Evolutionary conservation across 2,329 filamentous ascomycete genomes (phyloP).

Genomic region (Arthroderma sp.): DNA sequence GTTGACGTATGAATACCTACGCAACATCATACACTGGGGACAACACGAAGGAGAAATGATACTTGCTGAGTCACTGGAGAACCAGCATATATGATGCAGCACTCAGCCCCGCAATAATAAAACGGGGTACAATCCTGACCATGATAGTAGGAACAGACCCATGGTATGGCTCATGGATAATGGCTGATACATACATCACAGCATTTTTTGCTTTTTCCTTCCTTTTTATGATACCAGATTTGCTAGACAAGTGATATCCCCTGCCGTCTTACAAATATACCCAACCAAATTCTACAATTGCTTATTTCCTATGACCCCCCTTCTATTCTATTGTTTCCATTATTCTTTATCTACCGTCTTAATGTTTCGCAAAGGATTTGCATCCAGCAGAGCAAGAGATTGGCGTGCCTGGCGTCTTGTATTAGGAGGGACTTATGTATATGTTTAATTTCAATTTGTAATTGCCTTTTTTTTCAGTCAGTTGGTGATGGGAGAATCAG

Average conservation of each 20-base stretch:
- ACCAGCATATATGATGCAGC: not conserved
- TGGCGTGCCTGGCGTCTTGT: conserved; percentile 2
- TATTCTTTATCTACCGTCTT: not conserved
- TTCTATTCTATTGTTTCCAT: not conserved
- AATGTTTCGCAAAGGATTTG: not conserved
- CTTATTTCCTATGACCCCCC: too few relatives aligned
- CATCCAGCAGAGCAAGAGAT: not conserved
- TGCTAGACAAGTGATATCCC: not conserved
- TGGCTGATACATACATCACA: not conserved
- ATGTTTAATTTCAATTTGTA: not conserved
- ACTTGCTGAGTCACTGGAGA: not conserved
- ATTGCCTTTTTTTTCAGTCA: not conserved
- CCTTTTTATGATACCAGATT: not conserved
- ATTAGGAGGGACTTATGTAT: conserved; percentile 1
- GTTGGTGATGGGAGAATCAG: not conserved
- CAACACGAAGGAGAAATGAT: conserved; percentile 40
- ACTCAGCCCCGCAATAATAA: not conserved
- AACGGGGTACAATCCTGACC: not conserved
- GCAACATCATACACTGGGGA: conserved; percentile 41
- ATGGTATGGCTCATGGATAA: not conserved
- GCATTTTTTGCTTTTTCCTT: not conserved
- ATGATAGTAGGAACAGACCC: not conserved
- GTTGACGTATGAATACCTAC: conserved; percentile 81
- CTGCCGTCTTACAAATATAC: not conserved
- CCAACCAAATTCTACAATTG: not conserved